phyloP scores from a whole-genome alignment of 2,329 filamentous ascomycete species.

The Canariomyces notabilis region DNA sequence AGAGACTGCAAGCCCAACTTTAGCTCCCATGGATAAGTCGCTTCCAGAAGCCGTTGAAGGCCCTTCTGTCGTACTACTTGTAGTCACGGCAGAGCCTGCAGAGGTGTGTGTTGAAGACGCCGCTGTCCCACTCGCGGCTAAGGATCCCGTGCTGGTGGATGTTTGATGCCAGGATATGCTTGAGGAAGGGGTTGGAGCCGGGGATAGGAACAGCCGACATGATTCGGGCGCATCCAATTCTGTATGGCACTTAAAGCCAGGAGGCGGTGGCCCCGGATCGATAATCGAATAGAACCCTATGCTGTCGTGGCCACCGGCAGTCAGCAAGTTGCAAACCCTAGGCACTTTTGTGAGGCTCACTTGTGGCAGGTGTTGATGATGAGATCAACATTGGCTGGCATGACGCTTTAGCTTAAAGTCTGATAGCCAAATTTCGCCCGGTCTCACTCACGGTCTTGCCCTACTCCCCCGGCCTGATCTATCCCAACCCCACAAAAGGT shows the following conservation, averaged over 20 bases:
- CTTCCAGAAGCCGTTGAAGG: constrained; percentile 25
- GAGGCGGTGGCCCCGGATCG: constrained; percentile 35
- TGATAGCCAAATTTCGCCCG: not conserved
- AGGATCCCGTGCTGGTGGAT: not conserved
- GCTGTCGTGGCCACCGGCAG: constrained; percentile 23
- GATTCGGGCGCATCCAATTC: constrained; percentile 1
- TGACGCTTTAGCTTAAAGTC: constrained; percentile 20
- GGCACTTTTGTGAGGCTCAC: constrained; percentile 31
- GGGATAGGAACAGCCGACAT: constrained; percentile 10
- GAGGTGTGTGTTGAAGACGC: too few species aligned
- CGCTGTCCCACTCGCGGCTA: not conserved
- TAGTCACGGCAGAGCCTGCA: too few species aligned
- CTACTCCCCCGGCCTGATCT: constrained; percentile 21
- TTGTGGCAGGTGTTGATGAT: constrained; percentile 48
- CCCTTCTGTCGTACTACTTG: too few species aligned
- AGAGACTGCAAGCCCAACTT: constrained; percentile 42
- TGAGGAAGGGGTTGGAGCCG: constrained; percentile 3
- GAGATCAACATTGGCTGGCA: constrained; percentile 45
- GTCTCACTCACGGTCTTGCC: constrained; percentile 42
- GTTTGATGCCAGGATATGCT: not conserved
- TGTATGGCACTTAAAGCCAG: constrained; percentile 27
- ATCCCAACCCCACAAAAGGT: constrained; percentile 45
- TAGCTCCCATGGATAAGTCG: constrained; percentile 36
- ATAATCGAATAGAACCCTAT: constrained; percentile 28
- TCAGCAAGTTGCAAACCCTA: constrained; percentile 9